Conservation (phyloP, 331 rosid genomes). For the Pyracantha coccinea region DNA sequence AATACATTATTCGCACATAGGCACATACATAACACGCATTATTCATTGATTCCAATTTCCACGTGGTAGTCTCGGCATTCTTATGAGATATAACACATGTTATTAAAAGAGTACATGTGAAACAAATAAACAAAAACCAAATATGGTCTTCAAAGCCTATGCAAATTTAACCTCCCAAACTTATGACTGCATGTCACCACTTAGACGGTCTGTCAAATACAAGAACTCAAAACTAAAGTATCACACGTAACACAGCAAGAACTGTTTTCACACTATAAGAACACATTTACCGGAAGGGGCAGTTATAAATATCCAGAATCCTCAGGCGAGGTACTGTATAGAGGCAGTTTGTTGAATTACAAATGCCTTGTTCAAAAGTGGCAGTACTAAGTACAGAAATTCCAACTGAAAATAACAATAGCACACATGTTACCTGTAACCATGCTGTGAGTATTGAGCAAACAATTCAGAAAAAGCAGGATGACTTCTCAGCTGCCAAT, state of each 20-base stretch:
- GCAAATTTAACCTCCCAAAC: neutral
- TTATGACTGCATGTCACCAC: neutral
- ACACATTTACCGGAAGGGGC: neutral
- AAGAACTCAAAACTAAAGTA: neutral
- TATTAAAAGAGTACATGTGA: neutral
- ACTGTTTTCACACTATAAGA: neutral
- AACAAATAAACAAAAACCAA: neutral
- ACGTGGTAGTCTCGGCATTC: neutral
- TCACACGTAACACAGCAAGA: neutral
- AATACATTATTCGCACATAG: neutral
- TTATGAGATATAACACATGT: neutral
- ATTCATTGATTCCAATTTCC: neutral
- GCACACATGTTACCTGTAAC: constrained; percentile 60
- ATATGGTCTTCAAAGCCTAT: neutral
- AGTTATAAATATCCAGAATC: neutral
- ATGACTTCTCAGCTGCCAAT: constrained; percentile 60
- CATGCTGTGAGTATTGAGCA: constrained; percentile 62
- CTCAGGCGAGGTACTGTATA: neutral
- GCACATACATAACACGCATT: neutral
- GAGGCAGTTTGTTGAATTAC: neutral
- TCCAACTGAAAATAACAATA: neutral
- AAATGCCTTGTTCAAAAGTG: neutral
- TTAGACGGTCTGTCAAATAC: neutral
- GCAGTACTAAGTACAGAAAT: neutral
- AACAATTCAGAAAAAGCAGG: constrained; percentile 78